A percentile compares a stretch with the other conserved stretches of the same genome.
Evolutionary conservation across 1,284 basidiomycete genomes (phyloP).

Genomic region (Pterulicium gracile): DNA sequence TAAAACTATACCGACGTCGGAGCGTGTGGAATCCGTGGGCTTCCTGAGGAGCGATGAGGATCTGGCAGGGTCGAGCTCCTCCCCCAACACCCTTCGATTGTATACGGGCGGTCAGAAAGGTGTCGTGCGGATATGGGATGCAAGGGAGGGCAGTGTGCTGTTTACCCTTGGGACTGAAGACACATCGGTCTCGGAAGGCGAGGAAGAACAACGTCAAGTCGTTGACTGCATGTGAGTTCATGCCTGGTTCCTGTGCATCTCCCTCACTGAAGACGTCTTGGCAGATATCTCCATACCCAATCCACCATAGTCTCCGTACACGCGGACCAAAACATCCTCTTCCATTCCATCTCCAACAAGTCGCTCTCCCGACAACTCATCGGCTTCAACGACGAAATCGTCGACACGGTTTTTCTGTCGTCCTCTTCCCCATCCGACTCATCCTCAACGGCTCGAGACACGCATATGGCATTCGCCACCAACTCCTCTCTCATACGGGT

Average conservation of each 20-base stretch:
- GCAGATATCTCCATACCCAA: conserved; percentile 56
- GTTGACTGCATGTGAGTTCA: conserved; percentile 54
- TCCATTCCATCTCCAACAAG: conserved; percentile 62
- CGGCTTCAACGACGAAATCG: conserved; percentile 97
- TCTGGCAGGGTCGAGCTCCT: conserved; percentile 30
- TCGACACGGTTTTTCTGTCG: conserved; percentile 77
- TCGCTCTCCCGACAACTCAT: conserved; percentile 77
- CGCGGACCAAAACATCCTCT: conserved; percentile 94
- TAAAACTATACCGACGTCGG: conserved; percentile 82
- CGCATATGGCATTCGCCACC: conserved; percentile 86
- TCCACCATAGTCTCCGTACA: conserved; percentile 81
- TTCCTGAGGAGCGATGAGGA: conserved; percentile 45
- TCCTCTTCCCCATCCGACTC: conserved; percentile 26
- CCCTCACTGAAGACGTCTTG: conserved; percentile 13
- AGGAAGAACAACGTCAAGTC: conserved; percentile 74
- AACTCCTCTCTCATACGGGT: conserved; percentile 90
- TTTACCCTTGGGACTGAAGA: conserved; percentile 49
- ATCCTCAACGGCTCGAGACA: background rate
- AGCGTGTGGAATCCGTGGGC: conserved; percentile 82
- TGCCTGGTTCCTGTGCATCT: conserved; percentile 11
- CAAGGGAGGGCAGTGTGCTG: conserved; percentile 49
- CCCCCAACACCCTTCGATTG: conserved; percentile 40
- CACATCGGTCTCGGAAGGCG: conserved; percentile 35
- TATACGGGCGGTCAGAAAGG: conserved; percentile 90
- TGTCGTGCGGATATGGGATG: conserved; percentile 76